Evolutionary conservation across 345 rosid genomes (phyloP).

Genomic region (Clausena lansium): DNA sequence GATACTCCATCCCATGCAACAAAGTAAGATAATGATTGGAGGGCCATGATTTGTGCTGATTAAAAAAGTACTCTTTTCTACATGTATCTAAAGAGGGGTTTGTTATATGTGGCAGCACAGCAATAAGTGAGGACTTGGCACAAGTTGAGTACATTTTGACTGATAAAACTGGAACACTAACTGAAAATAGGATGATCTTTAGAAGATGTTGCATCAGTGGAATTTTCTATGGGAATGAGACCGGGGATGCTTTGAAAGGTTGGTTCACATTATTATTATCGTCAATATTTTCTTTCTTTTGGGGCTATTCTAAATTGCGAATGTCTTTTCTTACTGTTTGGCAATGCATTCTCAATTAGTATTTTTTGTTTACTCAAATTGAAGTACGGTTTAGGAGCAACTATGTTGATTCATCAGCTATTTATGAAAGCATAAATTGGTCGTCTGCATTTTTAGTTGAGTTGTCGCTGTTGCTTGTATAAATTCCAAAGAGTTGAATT

Average conservation of each 20-base stretch:
- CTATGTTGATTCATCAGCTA: neutral
- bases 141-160: conserved; percentile 99
- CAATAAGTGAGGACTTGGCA: conserved; percentile 99
- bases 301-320: neutral
- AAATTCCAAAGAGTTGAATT: neutral
- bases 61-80: neutral
- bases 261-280: conserved; percentile 2
- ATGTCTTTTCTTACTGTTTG: neutral
- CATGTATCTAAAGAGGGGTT: conserved; percentile 21
- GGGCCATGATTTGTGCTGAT: neutral
- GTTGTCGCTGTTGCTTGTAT: neutral
- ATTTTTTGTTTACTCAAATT: neutral
- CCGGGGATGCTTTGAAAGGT: conserved; percentile 96
- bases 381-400: neutral
- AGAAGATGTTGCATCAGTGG: conserved; percentile 93
- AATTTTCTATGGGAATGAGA: conserved; percentile 78
- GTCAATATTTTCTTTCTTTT: neutral
- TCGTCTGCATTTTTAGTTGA: neutral
- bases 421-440: neutral
- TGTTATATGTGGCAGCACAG: conserved; percentile 88
- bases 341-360: neutral
- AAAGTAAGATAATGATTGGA: conserved; percentile 60
- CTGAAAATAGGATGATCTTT: conserved; percentile 95
- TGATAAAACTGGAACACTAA: conserved; percentile 97
- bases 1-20: conserved; percentile 79